phyloP scores from a whole-genome alignment of 352 stramenopile genomes.

The Globisporangium barbulae region DNA sequence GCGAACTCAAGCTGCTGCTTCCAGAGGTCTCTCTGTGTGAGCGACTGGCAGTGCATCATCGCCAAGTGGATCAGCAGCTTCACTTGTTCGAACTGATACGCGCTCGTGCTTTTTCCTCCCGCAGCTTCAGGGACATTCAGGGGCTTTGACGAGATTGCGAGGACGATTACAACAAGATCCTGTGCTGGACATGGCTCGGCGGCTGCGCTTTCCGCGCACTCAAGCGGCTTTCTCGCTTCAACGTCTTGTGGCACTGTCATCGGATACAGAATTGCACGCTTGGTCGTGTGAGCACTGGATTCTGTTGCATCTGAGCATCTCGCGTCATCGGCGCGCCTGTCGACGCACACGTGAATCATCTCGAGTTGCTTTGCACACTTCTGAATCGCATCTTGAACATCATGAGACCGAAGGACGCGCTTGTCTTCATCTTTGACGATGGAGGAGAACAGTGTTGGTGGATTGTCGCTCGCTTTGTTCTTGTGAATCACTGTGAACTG shows the following conservation, averaged over 20 bases:
- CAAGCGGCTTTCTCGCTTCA: not conserved
- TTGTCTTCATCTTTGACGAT: not conserved
- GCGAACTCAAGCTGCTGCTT: conserved; percentile 1
- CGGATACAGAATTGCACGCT: not conserved
- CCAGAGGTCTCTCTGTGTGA: conserved; percentile 6
- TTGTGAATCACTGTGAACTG: not conserved
- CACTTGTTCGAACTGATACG: conserved; percentile 10
- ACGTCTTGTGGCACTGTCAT: not conserved
- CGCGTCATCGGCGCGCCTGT: not conserved
- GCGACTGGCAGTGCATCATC: not conserved
- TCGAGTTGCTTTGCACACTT: not conserved
- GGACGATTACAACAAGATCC: not conserved
- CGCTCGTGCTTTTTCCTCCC: not conserved
- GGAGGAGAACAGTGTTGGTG: conserved; percentile 8
- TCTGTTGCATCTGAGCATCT: not conserved
- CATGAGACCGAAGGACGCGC: not conserved
- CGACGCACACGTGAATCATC: not conserved
- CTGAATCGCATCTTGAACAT: conserved; percentile 7
- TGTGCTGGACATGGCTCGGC: not conserved
- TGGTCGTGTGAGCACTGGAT: not conserved
- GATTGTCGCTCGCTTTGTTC: not conserved
- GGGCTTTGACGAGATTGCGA: not conserved
- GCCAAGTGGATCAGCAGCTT: conserved; percentile 4
- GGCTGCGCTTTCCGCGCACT: not conserved
- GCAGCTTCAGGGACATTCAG: not conserved